These are phyloP conservation scores for Pythium dissimile DNA, from an alignment of 352 stramenopile genomes.

Conservation along the genomic window DNA sequence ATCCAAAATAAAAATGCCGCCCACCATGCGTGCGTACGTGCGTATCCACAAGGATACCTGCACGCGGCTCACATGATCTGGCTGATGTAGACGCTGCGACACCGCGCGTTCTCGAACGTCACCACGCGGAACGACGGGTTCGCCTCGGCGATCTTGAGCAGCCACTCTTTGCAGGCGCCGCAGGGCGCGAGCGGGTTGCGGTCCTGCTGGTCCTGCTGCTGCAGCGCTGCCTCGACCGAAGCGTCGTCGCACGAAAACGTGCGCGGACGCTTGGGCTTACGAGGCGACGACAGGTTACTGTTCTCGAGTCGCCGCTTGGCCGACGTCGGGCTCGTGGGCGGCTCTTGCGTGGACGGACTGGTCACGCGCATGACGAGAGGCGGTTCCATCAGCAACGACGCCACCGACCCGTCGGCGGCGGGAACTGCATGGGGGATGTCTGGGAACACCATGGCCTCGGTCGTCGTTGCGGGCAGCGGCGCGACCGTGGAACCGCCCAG, in stretches of 20 bases:
- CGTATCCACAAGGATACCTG: too few relatives aligned
- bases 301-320: conserved; percentile 12
- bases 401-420: conserved; percentile 5
- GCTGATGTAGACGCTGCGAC: conserved; percentile 90
- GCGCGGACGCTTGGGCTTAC: conserved; percentile 79
- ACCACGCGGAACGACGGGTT: conserved; percentile 97
- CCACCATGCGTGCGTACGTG: not conserved
- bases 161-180: conserved; percentile 98
- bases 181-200: conserved; percentile 97
- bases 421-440: conserved; percentile 4
- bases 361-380: not conserved
- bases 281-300: conserved; percentile 27
- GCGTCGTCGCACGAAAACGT: conserved; percentile 79
- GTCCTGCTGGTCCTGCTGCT: conserved; percentile 41
- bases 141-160: conserved; percentile 98
- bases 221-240: conserved; percentile 41
- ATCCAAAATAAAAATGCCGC: not conserved
- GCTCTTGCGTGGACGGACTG: not conserved
- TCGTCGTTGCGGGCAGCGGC: not conserved
- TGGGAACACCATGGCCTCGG: not conserved
- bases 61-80: conserved; percentile 59
- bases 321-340: conserved; percentile 1
- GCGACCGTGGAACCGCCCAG: conserved; percentile 17
- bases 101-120: conserved; percentile 95
- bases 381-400: conserved; percentile 6